Percentiles rank a stretch among this genome's conserved stretches.
phyloP scores from a whole-genome alignment of 75 land plant genomes.

The Cupressus sempervirens region DNA sequence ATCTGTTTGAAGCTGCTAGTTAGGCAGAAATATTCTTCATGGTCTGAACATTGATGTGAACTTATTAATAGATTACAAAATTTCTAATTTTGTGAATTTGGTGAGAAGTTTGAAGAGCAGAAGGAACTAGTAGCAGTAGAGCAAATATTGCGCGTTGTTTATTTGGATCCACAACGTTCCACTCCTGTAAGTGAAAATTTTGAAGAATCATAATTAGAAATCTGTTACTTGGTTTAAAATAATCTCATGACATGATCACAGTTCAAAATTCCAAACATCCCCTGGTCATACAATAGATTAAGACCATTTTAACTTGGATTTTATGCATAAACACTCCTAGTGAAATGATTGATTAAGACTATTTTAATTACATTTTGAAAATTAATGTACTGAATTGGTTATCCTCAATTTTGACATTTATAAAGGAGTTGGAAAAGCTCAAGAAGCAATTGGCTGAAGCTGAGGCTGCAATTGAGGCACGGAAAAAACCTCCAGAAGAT shows the following conservation, averaged over 20 bases:
- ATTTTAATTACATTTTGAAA: not conserved
- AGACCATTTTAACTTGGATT: not conserved
- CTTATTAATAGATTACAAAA: not conserved
- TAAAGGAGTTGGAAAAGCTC: conserved; percentile 42
- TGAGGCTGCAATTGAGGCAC: conserved; percentile 48
- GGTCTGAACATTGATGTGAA: conserved; percentile 4
- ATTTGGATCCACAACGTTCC: conserved; percentile 69
- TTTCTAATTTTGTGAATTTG: not conserved
- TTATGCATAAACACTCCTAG: not conserved
- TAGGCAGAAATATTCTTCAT: not conserved
- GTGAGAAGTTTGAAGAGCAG: conserved; percentile 81
- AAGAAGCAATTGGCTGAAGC: conserved; percentile 43
- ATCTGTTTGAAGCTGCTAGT: not conserved
- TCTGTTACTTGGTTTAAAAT: not conserved
- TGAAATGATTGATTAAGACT: not conserved
- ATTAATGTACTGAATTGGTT: not conserved
- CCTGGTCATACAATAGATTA: not conserved
- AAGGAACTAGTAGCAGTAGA: conserved; percentile 76
- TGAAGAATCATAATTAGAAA: not conserved
- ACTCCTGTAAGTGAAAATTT: conserved; percentile 55
- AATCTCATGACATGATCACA: not conserved
- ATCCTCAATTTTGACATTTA: not conserved
- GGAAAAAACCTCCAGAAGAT: conserved; percentile 49
- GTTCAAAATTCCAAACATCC: not conserved
- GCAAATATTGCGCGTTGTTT: conserved; percentile 75